Conservation (phyloP, 2,329 filamentous ascomycete species). For the Hypoxylon sp. region DNA sequence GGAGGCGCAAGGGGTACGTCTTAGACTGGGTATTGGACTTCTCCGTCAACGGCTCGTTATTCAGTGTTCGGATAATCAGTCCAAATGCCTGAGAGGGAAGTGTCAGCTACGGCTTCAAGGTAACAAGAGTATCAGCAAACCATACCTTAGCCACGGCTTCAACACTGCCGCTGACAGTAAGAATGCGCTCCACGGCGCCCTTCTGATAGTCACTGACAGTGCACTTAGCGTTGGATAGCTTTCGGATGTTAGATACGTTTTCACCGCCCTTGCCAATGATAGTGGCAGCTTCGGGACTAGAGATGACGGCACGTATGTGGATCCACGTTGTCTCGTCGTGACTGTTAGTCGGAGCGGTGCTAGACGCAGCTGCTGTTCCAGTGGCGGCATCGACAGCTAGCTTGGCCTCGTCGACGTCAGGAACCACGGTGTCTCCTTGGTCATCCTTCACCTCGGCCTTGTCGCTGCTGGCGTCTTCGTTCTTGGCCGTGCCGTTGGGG, state of each 20-base stretch:
- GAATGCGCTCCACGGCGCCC: slow-evolving; percentile 94
- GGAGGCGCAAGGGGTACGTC: slow-evolving; percentile 93
- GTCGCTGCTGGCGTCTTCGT: slow-evolving; percentile 58
- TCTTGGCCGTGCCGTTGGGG: slow-evolving; percentile 54
- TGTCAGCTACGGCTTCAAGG: slow-evolving; percentile 23
- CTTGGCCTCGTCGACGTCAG: slow-evolving; percentile 68
- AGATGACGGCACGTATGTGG: slow-evolving; percentile 95
- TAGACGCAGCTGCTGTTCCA: slow-evolving; percentile 47
- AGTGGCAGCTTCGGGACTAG: slow-evolving; percentile 94
- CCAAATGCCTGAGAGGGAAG: slow-evolving; percentile 84
- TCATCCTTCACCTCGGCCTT: slow-evolving; percentile 62
- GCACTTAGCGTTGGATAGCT: slow-evolving; percentile 95
- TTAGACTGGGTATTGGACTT: slow-evolving; percentile 93
- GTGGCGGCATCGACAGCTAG: slow-evolving; percentile 51
- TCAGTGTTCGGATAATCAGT: slow-evolving; percentile 95
- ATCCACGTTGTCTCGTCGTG: slow-evolving; percentile 97
- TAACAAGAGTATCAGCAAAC: slow-evolving; percentile 29
- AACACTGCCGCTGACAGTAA: slow-evolving; percentile 95
- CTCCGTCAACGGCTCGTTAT: slow-evolving; percentile 91
- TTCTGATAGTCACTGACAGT: slow-evolving; percentile 98
- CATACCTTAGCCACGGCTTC: slow-evolving; percentile 95
- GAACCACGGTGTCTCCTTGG: slow-evolving; percentile 74
- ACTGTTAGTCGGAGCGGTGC: slow-evolving; percentile 56
- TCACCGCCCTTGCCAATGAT: slow-evolving; percentile 99
- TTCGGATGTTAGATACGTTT: slow-evolving; percentile 96